Base-by-base conservation (phyloP, 176 grass and related monocot genomes). In the Aegilops sharonensis region DNA sequence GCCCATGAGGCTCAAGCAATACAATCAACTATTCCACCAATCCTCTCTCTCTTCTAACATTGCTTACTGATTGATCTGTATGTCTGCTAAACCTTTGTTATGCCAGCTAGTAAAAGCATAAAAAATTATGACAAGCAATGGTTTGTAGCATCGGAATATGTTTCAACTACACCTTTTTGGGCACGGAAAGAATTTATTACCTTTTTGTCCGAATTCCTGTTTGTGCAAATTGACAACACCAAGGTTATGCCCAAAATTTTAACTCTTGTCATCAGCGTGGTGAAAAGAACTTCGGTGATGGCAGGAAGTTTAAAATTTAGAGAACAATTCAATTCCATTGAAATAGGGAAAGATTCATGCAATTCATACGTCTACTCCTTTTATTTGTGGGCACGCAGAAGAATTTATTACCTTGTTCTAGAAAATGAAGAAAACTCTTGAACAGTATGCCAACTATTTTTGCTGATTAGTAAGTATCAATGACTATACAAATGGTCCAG, bases 231-330 rank as follows among this genome's bases (percentile, higher is more conserved):
- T 32, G 42, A 24, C 29, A 68, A 23, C 43, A 48, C 45, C 13
- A 48, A 48, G 42, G 3, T 48, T 14, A 48, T 5, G 34, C 21
- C 36, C 59, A 43, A 27, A 43, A 18, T 3, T 80, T 47, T 24
- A 68, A 69, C 85, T 84, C 15, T 91, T 75, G 85, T 62, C 75
- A 61, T 78, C 68, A 54, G 76, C 68, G 9, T 15, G 0, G 9
- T 29, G 37, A 27, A 71, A 83, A 21, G 18, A 39, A 25, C 47
- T 71, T 25, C 11, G 6, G 15, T 8, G 12, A 24, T n/a, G 1
- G 45, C 45, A 48, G n/a, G 40, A 43, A 43, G 40, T 43, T 43
- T 43, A 11, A 40, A 45, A 31, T 75, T 84, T 68, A 59, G 17
- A 85, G 48, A 65, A 79, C 5, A 73, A 71, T 71, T 71, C 6